Evolutionary conservation across 2,329 filamentous ascomycete genomes (phyloP), one percentile per base, ranked within the genome.

Genomic region (Eurotiales sp.): DNA sequence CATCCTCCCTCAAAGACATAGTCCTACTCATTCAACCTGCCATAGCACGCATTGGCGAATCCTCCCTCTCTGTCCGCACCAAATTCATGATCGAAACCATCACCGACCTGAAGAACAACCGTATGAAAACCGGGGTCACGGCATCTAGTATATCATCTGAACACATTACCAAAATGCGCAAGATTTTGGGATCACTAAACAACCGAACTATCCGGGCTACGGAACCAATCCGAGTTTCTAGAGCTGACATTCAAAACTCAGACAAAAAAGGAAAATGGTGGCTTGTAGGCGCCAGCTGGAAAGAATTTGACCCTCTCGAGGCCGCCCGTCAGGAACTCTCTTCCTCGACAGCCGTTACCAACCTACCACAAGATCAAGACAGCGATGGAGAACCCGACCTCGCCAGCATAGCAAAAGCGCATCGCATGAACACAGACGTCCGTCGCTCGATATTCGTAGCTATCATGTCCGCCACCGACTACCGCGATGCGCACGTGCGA

Each of bases 61-160:
- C 76, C 11, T 86, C 84, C 17, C 75, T 96, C 23, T 92, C 90
- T 1, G 88, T 91, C 8, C 85, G 93, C 51, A 96, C 92, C 1
- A 95, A 88, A 59, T 96, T 96, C 71, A 97, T 97, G 91, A 88
- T 99, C 46, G 92, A 97, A 63, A 93, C 87, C 1, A 96, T 99
- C 67, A 90, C 88, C 53, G 89, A 96, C 61, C 77, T 99, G 25
- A 96, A 96, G 68, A 96, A 95, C 74, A 96, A 93, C 71, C 89
- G 89, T 54, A 79, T 91, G 64, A 96, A 92, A 69, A 84, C 85
- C 12, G 84, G 83, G 14, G 80, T 80, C 4, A 79, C 81, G 40
- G 87, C 87, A 36, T 88, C 88, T 1, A 82, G 80, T 3, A 76
- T 95, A 5, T 82, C 85, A 0, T 85, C 85, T 1, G 90, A 96